Evolutionary conservation across 2,329 filamentous ascomycete genomes (phyloP), one percentile per base, ranked within the genome.

Genomic region (Rutstroemia sp.): DNA sequence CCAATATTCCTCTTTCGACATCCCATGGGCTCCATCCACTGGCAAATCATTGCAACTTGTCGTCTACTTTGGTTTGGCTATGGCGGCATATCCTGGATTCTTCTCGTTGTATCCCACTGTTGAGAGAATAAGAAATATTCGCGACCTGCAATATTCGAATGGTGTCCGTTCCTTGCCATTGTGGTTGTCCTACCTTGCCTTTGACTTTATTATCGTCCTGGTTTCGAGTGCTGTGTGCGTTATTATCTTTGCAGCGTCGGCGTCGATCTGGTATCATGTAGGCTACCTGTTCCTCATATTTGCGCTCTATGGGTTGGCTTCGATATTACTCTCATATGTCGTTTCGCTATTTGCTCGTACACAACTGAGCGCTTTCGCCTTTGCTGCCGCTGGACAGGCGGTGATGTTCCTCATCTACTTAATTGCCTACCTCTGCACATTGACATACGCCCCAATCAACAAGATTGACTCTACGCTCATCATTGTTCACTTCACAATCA

Each of bases 21-120:
- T 83, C 0, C 88, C 89, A 0, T 92, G 85, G 73, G 75, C 80
- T 25, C 82, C 88, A 0, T 76, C 76, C 19, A 82, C 84, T 8
- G 89, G 89, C 19, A 78, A 92, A 51, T 84, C 86, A 0, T 73
- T 96, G 23, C 89, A 95, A 68, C 76, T 95, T 17, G 82, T 92
- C 42, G 76, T 89, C 8, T 96, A 96, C 71, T 87, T 94, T 68
- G 84, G 87, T 14, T 77, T 96, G 8, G 88, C 86, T 1, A 83
- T 95, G 71, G 78, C 82, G 6, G 84, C 85, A 1, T 94, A 87
- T 64, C 90, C 92, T 0, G 89, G 87, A 14, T 92, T 96, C 75
- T 95, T 96, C 65, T 82, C 88, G 0, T 75, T 96, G 4, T 96
- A 96, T 67, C 89, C 90, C 0, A 95, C 89, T n/a, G 76, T 88